Evolutionary conservation across 148 eudicot species (phyloP).

Genomic region (Chenopodium suecicum): DNA sequence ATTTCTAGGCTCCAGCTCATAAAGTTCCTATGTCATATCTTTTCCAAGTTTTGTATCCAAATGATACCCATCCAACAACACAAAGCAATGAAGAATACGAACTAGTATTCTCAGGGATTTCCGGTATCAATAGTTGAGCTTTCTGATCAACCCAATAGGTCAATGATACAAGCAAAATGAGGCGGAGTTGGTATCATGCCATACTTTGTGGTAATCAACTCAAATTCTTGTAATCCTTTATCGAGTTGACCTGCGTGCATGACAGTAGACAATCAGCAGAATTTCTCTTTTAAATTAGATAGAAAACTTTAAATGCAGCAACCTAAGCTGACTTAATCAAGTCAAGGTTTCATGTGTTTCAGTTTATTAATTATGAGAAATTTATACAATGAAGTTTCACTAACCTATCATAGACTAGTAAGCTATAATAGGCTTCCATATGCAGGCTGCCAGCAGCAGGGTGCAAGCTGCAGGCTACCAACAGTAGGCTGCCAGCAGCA

Average conservation of each 20-base stretch:
- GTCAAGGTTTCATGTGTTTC: no score
- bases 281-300: constrained; percentile 52
- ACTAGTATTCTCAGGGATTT: constrained; percentile 41
- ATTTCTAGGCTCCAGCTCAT: constrained; percentile 52
- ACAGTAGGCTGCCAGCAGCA: no score
- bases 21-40: constrained; percentile 53
- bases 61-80: constrained; percentile 44
- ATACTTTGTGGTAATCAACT: constrained; percentile 52
- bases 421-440: no score
- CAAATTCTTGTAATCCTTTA: constrained; percentile 49
- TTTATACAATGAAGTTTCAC: no score
- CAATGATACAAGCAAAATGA: constrained; percentile 57
- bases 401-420: no score
- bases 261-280: constrained; percentile 65
- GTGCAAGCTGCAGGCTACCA: no score
- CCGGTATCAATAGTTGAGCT: constrained; percentile 48
- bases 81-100: constrained; percentile 65
- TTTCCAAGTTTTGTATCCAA: constrained; percentile 51
- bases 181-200: constrained; percentile 47
- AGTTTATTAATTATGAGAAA: no score
- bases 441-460: no score
- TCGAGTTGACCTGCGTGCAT: constrained; percentile 46
- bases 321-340: no score
- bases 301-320: constrained; percentile 55
- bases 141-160: constrained; percentile 66